Evolutionary conservation across 495 filamentous ascomycete species (phyloP), one percentile per base, ranked within the genome.

Genomic region (Podospora pseudopauciseta): DNA sequence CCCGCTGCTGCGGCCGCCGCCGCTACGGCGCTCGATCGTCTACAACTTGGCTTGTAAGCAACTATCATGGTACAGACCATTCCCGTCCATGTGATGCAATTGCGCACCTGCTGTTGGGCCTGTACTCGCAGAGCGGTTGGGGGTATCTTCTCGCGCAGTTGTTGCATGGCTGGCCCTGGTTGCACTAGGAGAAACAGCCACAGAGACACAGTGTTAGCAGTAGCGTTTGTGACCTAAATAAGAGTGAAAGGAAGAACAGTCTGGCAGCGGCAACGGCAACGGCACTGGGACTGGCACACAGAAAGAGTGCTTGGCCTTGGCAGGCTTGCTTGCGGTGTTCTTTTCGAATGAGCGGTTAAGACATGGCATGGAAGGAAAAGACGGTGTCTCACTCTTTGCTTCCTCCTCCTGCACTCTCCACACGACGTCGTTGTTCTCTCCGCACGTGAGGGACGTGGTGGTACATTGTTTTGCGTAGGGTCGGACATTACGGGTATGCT

Each of bases 361-460:
- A 49, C 39, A 49, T 49, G 39, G 15, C 39, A 49, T 49, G 39
- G 9, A 16, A 49, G 13, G 9, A 49, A 16, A 49, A 49, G 6
- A 19, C 18, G 55, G n/a, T 11, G n/a, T 11, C 20, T 30, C 70
- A 80, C 79, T 77, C 76, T 80, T 64, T 80, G 79, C 64, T 80
- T 80, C 68, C 79, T 70, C 62, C 79, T 66, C 60, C 79, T 73
- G 57, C 79, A 80, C 68, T 80, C 79, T 1, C 70, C 69, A 67
- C 79, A 80, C 27, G 76, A 79, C n/a, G 78, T 80, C 20, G 78
- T 79, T 27, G 67, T 76, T 63, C 78, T 71, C 70, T 80, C 78
- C 20, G 74, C 74, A 65, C 76, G 78, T 60, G 69, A 65, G 16
- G 69, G 67, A 34, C 78, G 74, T 62, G 71, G 32, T 34, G 66